Evolutionary conservation across 768 basidiomycete genomes (phyloP).

Genomic region (Termitomyces sp.): DNA sequence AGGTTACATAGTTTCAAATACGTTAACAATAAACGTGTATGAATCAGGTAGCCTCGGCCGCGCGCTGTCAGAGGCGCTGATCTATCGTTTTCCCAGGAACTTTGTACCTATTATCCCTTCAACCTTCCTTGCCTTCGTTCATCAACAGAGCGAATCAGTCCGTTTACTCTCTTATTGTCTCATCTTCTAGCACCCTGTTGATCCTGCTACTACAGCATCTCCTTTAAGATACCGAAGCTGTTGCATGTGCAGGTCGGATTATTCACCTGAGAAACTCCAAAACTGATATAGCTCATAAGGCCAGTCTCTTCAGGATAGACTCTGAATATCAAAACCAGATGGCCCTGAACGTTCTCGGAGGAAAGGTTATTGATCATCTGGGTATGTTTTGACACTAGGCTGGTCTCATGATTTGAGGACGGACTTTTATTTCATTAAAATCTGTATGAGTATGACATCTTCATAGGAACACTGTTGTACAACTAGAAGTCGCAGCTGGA

Average conservation of each 20-base stretch:
- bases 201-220: constrained; percentile 10
- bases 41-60: neutral
- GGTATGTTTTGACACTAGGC: constrained; percentile 18
- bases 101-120: constrained; percentile 44
- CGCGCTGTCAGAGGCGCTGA: neutral
- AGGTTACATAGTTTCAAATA: constrained; percentile 20
- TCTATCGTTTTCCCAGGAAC: constrained; percentile 15
- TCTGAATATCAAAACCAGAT: constrained; percentile 37
- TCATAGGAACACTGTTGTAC: constrained; percentile 32
- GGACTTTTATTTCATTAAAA: constrained; percentile 1
- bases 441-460: constrained; percentile 32
- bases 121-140: constrained; percentile 35
- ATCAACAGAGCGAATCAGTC: constrained; percentile 31
- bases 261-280: neutral
- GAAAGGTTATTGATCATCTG: constrained; percentile 38
- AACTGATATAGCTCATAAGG: constrained; percentile 16
- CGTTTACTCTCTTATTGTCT: neutral
- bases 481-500: neutral
- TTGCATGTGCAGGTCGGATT: constrained; percentile 30
- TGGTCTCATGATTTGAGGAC: neutral
- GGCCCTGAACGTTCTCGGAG: constrained; percentile 37
- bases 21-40: constrained; percentile 21
- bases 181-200: neutral
- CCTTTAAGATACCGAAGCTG: constrained; percentile 12
- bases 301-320: constrained; percentile 40